Conservation (phyloP, 257 asterid species). For the Solanum gracilifrons region DNA sequence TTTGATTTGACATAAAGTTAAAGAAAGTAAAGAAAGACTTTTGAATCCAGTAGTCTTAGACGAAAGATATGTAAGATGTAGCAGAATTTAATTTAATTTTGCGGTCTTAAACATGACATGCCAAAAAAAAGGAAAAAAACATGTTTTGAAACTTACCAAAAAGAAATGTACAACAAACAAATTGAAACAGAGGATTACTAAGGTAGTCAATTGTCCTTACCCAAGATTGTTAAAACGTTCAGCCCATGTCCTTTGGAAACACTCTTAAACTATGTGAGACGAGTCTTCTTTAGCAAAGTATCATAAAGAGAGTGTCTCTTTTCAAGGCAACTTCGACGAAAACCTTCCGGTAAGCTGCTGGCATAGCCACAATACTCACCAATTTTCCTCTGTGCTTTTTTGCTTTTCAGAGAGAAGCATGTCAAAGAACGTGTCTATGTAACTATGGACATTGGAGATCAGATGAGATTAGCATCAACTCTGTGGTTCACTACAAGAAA, state of each 20-base stretch:
- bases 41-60: too few relatives aligned
- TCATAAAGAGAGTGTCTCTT: neutral
- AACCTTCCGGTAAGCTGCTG: neutral
- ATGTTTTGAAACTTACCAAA: too few relatives aligned
- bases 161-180: neutral
- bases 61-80: too few relatives aligned
- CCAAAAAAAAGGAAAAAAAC: too few relatives aligned
- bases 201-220: neutral
- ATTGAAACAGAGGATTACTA: neutral
- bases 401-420: neutral
- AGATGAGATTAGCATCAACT: conserved; percentile 42
- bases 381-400: neutral
- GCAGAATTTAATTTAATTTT: too few relatives aligned
- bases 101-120: too few relatives aligned
- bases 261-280: neutral
- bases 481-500: conserved; percentile 69
- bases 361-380: neutral
- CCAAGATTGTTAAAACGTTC: neutral
- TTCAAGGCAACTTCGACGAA: neutral
- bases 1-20: neutral
- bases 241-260: neutral
- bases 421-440: neutral
- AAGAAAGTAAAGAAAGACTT: neutral
- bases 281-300: neutral
- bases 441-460: neutral